Percentiles rank a stretch among this genome's conserved stretches.
Evolutionary conservation across 805 yeast species (phyloP).

Genomic region (Priceomyces melissophilus): DNA sequence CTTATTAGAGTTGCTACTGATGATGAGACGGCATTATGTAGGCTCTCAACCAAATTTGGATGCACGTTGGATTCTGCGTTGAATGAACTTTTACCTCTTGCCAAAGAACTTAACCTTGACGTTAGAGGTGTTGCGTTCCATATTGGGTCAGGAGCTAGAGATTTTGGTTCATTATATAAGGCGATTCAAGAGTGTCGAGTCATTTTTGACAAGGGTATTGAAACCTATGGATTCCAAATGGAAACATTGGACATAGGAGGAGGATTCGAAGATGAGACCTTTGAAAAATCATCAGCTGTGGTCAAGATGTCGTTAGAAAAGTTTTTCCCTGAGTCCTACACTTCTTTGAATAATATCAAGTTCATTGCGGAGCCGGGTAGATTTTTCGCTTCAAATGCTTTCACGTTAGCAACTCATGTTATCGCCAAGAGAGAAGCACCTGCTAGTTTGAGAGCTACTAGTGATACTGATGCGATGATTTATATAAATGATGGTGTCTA

Average conservation of each 20-base stretch:
- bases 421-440: slow-evolving; percentile 69
- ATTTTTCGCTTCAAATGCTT: slow-evolving; percentile 78
- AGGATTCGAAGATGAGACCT: slow-evolving; percentile 71
- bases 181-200: slow-evolving; percentile 70
- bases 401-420: slow-evolving; percentile 78
- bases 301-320: slow-evolving; percentile 53
- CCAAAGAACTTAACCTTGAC: slow-evolving; percentile 57
- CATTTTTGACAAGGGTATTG: slow-evolving; percentile 60
- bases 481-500: slow-evolving; percentile 94
- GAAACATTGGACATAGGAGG: slow-evolving; percentile 84
- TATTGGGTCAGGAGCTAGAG: slow-evolving; percentile 90
- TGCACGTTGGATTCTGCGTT: slow-evolving; percentile 58
- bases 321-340: slow-evolving; percentile 50
- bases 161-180: slow-evolving; percentile 57
- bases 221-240: slow-evolving; percentile 34
- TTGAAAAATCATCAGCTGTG: slow-evolving; percentile 54
- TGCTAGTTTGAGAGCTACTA: slow-evolving; percentile 13
- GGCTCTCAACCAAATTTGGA: slow-evolving; percentile 86
- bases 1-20: slow-evolving; percentile 84
- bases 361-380: slow-evolving; percentile 95
- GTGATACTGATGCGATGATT: slow-evolving; percentile 55
- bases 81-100: slow-evolving; percentile 53
- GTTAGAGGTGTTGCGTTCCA: slow-evolving; percentile 91
- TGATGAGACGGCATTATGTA: slow-evolving; percentile 83
- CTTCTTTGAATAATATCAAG: slow-evolving; percentile 24